These are phyloP conservation scores for Huntiella savannae DNA, from an alignment of 2,329 filamentous ascomycete species.

Conservation along the genomic window DNA sequence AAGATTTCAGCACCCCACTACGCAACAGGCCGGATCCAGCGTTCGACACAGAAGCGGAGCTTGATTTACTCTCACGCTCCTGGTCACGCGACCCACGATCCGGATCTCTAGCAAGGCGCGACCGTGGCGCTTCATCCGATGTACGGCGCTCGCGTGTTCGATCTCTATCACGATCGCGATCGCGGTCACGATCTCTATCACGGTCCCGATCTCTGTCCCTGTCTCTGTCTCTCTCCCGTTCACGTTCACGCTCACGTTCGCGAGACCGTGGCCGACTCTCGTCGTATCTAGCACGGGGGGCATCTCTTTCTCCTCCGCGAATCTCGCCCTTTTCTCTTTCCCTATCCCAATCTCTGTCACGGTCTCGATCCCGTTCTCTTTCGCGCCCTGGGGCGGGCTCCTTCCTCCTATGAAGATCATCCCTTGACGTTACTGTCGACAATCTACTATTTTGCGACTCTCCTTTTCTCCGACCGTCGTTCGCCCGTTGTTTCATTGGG, in stretches of 20 bases:
- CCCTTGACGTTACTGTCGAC: too few species aligned
- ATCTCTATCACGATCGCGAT: conserved; percentile 3
- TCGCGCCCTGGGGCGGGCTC: not conserved
- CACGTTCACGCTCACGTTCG: conserved; percentile 5
- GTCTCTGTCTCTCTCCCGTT: not conserved
- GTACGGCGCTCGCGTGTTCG: conserved; percentile 1
- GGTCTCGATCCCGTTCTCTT: conserved; percentile 4
- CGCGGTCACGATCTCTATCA: conserved; percentile 1
- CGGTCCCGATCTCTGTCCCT: not conserved
- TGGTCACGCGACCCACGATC: conserved; percentile 1
- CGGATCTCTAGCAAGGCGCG: not conserved
- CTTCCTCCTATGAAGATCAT: too few species aligned
- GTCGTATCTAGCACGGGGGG: not conserved
- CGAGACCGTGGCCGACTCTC: conserved; percentile 1
- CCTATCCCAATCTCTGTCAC: conserved; percentile 3
- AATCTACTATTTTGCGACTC: too few species aligned
- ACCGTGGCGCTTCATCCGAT: not conserved
- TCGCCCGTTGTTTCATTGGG: too few species aligned
- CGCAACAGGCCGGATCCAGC: too few species aligned
- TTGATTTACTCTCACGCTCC: conserved; percentile 6
- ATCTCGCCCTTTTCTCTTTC: not conserved
- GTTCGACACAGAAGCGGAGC: not conserved
- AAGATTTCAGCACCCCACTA: conserved; percentile 12
- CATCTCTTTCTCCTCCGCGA: conserved; percentile 2
- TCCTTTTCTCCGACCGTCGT: too few species aligned